These are phyloP conservation scores for Trichoderma endophyticum DNA, from an alignment of 2,329 filamentous ascomycete genomes.

Conservation along the genomic window DNA sequence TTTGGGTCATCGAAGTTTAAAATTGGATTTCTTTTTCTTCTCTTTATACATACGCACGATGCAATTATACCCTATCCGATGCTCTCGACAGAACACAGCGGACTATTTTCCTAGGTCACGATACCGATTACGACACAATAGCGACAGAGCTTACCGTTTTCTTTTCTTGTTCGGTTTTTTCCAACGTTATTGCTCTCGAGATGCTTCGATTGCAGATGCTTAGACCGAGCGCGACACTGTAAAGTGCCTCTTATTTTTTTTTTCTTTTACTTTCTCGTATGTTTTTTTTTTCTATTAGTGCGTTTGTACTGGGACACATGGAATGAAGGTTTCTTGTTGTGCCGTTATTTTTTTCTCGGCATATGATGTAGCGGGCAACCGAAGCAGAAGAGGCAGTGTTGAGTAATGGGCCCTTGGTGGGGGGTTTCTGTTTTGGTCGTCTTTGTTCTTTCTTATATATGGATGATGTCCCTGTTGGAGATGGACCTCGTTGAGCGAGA, in stretches of 20 bases:
- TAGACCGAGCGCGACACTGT: neutral
- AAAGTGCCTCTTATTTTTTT: neutral
- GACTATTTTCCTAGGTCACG: neutral
- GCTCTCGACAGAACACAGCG: neutral
- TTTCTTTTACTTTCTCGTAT: neutral
- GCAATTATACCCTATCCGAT: conserved; percentile 15
- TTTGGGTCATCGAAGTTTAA: conserved; percentile 46
- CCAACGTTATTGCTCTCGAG: neutral
- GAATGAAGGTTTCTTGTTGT: neutral
- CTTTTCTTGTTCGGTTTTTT: neutral
- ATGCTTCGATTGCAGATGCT: neutral
- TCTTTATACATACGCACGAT: neutral
- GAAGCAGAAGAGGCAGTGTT: neutral
- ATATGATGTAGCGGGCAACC: neutral
- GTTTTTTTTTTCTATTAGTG: neutral
- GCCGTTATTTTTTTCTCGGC: neutral
- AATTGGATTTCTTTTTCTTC: conserved; percentile 10
- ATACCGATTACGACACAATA: conserved; percentile 6
- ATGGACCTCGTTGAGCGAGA: neutral
- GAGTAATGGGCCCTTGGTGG: neutral
- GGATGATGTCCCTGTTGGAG: neutral
- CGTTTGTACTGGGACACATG: neutral
- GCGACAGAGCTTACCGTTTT: neutral
- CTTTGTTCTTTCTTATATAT: neutral
- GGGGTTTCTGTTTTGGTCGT: neutral